These are phyloP conservation scores for Hypoxylon sp. DNA, from an alignment of 2,329 filamentous ascomycete species.

Conservation along the genomic window DNA sequence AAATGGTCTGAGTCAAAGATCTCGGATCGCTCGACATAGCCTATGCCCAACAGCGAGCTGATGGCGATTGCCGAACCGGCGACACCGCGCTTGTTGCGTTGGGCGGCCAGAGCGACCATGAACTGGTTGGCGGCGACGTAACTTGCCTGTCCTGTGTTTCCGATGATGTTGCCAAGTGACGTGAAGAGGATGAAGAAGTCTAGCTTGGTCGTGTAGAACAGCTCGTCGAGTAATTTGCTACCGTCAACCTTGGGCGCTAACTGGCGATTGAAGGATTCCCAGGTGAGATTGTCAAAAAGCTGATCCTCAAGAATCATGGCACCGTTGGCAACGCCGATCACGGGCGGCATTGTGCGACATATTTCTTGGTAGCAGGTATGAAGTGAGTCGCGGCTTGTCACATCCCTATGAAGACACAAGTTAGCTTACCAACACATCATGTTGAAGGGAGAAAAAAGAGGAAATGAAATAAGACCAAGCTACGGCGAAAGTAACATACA, in stretches of 20 bases:
- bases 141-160: not conserved
- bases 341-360: not conserved
- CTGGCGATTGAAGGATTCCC: not conserved
- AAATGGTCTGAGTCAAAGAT: too few relatives aligned
- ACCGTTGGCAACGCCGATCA: not conserved
- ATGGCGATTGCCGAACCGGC: not conserved
- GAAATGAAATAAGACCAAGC: too few relatives aligned
- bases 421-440: too few relatives aligned
- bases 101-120: not conserved
- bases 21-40: not conserved
- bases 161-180: not conserved
- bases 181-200: slow-evolving; percentile 9
- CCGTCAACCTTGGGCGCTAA: slow-evolving; percentile 6
- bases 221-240: not conserved
- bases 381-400: too few relatives aligned
- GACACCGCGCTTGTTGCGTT: not conserved
- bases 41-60: not conserved
- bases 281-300: not conserved
- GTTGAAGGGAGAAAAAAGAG: too few relatives aligned
- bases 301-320: not conserved
- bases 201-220: not conserved
- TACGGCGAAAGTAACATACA: too few relatives aligned
- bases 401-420: too few relatives aligned
- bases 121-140: not conserved
- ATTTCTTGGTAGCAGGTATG: too few relatives aligned